Conservation (phyloP, 805 yeast genomes). For the Osmozyma mogii region DNA sequence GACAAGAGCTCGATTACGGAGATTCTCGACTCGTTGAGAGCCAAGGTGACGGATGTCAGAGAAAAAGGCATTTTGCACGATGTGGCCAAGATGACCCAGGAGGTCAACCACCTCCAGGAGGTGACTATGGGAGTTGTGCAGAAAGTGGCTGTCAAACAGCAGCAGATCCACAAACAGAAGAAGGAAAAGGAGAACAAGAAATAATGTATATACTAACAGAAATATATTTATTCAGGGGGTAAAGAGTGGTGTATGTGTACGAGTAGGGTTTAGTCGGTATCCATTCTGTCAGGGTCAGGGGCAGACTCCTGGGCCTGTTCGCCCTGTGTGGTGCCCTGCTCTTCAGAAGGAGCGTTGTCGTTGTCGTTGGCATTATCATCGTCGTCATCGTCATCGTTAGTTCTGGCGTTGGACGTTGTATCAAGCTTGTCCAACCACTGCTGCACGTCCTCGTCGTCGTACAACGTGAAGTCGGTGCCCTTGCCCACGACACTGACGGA, state of each 20-base stretch:
- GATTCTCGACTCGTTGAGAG: constrained; percentile 15
- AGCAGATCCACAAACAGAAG: too few relatives aligned
- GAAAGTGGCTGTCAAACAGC: constrained; percentile 31
- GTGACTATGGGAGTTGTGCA: constrained; percentile 31
- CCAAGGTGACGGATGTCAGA: constrained; percentile 28
- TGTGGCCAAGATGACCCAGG: constrained; percentile 23
- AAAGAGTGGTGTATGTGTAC: too few relatives aligned
- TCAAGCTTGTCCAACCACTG: constrained; percentile 77
- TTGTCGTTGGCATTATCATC: constrained; percentile 16
- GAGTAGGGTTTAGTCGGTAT: constrained; percentile 36
- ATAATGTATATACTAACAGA: too few relatives aligned
- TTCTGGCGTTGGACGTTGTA: constrained; percentile 51
- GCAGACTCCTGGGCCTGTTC: constrained; percentile 6
- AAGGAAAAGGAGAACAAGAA: too few relatives aligned
- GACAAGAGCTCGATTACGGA: constrained; percentile 33
- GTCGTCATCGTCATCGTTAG: constrained; percentile 33
- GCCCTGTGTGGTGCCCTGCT: constrained; percentile 4
- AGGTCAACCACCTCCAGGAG: constrained; percentile 31
- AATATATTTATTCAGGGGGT: too few relatives aligned
- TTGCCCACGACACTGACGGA: constrained; percentile 90
- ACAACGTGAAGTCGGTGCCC: constrained; percentile 62
- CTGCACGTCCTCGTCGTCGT: constrained; percentile 82
- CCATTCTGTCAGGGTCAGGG: constrained; percentile 27
- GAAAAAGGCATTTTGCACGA: constrained; percentile 23
- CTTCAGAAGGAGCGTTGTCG: constrained; percentile 12